Evolutionary conservation across 1,284 basidiomycete species (phyloP).

Genomic region (Boletus hoseneyae): DNA sequence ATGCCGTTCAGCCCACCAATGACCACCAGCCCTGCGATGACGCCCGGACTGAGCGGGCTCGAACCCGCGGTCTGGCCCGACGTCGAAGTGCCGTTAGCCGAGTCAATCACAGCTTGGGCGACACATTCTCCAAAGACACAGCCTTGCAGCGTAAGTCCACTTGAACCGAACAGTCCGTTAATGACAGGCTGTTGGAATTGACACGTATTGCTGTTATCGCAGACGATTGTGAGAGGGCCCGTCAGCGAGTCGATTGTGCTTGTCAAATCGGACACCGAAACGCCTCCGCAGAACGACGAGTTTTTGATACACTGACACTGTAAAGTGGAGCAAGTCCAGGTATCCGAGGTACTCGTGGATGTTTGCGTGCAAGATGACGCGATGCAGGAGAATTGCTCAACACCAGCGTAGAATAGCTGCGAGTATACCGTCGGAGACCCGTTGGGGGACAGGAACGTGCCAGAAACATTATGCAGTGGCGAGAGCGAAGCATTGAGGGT

Average conservation of each 20-base stretch:
- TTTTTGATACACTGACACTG: constrained; percentile 68
- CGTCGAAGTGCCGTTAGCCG: constrained; percentile 33
- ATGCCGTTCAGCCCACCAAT: constrained; percentile 65
- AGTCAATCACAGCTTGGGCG: constrained; percentile 71
- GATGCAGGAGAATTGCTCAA: constrained; percentile 81
- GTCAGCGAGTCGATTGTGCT: constrained; percentile 55
- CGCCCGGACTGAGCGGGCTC: constrained; percentile 63
- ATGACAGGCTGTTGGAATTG: constrained; percentile 73
- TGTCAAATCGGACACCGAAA: constrained; percentile 48
- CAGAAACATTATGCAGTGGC: constrained; percentile 54
- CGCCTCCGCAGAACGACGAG: constrained; percentile 72
- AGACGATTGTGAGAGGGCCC: constrained; percentile 65
- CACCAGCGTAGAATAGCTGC: constrained; percentile 80
- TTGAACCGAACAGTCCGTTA: constrained; percentile 63
- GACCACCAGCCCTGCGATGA: constrained; percentile 84
- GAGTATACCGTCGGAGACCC: constrained; percentile 62
- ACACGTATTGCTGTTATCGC: constrained; percentile 57
- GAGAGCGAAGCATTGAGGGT: constrained; percentile 66
- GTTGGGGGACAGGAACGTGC: constrained; percentile 46
- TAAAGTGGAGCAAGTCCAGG: constrained; percentile 71
- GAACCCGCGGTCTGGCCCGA: constrained; percentile 28
- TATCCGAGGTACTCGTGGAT: constrained; percentile 36
- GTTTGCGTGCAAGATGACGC: constrained; percentile 70
- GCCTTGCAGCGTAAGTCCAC: constrained; percentile 64
- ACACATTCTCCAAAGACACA: constrained; percentile 89